Percentiles rank a stretch among this genome's conserved stretches.
These are phyloP conservation scores for Biscutella auriculata DNA, from an alignment of 441 rosid species.

Conservation along the genomic window DNA sequence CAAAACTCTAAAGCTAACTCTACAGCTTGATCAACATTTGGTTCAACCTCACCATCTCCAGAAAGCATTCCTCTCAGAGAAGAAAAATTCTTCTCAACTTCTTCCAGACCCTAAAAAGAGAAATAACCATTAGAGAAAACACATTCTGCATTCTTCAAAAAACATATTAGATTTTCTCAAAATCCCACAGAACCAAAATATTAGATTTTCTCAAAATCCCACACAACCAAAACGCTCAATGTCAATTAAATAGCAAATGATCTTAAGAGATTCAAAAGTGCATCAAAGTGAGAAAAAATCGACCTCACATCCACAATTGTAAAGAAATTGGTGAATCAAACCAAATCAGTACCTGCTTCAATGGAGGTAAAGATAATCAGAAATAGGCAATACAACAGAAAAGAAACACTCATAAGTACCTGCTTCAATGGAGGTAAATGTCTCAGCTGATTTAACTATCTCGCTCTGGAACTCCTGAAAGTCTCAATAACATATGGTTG, in stretches of 20 bases:
- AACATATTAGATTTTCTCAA: neutral
- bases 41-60: conserved; percentile 85
- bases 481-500: neutral
- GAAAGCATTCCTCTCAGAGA: conserved; percentile 62
- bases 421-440: conserved; percentile 63
- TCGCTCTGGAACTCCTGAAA: conserved; percentile 84
- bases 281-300: neutral
- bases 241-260: neutral
- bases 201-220: too few species aligned
- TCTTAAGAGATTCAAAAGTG: neutral
- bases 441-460: conserved; percentile 62
- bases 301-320: too few species aligned
- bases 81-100: conserved; percentile 78
- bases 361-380: too few species aligned
- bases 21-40: conserved; percentile 62
- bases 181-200: too few species aligned
- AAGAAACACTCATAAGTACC: conserved; percentile 25
- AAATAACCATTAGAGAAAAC: neutral
- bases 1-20: conserved; percentile 69
- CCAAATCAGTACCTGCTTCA: neutral
- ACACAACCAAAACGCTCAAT: neutral
- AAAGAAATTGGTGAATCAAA: too few species aligned
- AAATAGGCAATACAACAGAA: neutral
- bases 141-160: neutral
- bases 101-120: conserved; percentile 61